Base-by-base conservation (phyloP, 2,329 filamentous ascomycete genomes). In the Epichloe sibirici region DNA sequence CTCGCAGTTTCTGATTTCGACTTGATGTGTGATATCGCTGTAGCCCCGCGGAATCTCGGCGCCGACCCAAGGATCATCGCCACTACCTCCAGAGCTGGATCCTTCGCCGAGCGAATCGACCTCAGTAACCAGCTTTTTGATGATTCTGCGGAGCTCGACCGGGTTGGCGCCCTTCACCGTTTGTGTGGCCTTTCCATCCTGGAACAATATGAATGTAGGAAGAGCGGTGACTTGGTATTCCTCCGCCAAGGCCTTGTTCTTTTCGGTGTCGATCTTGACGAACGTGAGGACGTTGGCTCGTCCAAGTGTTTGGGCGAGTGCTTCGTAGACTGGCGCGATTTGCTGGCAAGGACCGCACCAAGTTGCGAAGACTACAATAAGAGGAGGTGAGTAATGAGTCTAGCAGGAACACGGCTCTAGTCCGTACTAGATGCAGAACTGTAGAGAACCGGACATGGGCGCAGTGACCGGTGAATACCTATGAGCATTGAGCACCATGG, bases 121-220 rank as follows among this genome's bases (percentile, higher is more conserved):
- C 66, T 90, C 86, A 25, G 75, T 72, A 17, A 78, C 79, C 52
- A 95, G 75, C 66, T 85, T 86, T 66, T 83, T 78, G 54, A 95
- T 77, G 15, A 86, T 78, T 42, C 79, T 74, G 62, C 83, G 81
- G 15, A 97, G 80, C 62, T 83, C 82, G 53, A 75, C 70, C 13
- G 81, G 77, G 65, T 95, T 81, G 48, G 87, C 87, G 45, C 90
- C 90, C 64, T 80, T 76, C 55, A 93, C 79, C 61, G 81, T 85
- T 50, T 85, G 78, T 46, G 81, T 77, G 53, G 82, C 72, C 57
- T 81, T 75, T 59, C 83, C 85, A 63, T 85, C 78, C 61, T 85
- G 85, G 74, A 88, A 94, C 62, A 96, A 78, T 63, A 97, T 79
- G 68, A 97, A 95, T n/a, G 90, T 95, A 8, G 93, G 93, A 65